phyloP scores from a whole-genome alignment of 768 basidiomycete genomes.

The Cystofilobasidium macerans region DNA sequence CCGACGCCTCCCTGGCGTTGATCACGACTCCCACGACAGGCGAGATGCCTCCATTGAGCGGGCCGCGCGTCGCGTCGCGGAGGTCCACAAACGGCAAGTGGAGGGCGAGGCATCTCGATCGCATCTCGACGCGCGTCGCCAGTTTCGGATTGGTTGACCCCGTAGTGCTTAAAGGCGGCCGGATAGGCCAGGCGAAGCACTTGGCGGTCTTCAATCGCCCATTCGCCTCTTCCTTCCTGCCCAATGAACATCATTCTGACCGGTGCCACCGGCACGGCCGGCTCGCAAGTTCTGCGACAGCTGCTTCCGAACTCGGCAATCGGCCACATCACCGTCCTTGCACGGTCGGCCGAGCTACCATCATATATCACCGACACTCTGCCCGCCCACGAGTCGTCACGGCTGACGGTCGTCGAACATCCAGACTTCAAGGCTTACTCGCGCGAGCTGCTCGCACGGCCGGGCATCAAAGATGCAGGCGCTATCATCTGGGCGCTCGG shows the following conservation, averaged over 20 bases:
- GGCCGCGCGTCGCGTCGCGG: too few relatives aligned
- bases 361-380: not conserved
- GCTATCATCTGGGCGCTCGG: slow-evolving; percentile 1
- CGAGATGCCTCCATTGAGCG: too few relatives aligned
- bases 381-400: not conserved
- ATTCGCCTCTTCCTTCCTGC: too few relatives aligned
- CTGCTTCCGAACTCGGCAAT: not conserved
- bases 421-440: not conserved
- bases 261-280: not conserved
- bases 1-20: too few relatives aligned
- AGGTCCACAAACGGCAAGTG: too few relatives aligned
- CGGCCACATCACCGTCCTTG: not conserved
- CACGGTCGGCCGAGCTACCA: not conserved
- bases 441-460: not conserved
- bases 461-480: not conserved
- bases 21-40: too few relatives aligned
- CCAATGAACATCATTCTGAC: too few relatives aligned
- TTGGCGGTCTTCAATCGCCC: not conserved
- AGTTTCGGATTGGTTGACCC: too few relatives aligned
- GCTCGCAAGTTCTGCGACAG: not conserved
- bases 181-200: too few relatives aligned
- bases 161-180: too few relatives aligned
- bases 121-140: too few relatives aligned
- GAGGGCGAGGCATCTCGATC: too few relatives aligned
- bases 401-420: not conserved